Percentiles rank a stretch among this genome's conserved stretches.
Evolutionary conservation across 495 filamentous ascomycete species (phyloP).

Genomic region (Penicillium argentinense): DNA sequence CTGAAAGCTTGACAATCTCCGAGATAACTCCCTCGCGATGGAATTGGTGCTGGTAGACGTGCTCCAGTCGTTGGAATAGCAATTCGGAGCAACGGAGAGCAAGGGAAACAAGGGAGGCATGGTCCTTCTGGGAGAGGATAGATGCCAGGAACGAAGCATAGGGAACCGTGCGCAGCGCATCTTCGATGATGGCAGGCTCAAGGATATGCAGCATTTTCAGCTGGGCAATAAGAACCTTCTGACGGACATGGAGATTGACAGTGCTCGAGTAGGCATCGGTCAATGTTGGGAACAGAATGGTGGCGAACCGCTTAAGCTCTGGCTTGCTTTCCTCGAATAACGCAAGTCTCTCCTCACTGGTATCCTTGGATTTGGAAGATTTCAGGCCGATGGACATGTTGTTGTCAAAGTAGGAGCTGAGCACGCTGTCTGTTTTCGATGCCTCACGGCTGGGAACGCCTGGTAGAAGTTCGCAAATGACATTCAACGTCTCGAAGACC

Average conservation of each 20-base stretch:
- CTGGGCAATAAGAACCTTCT: slow-evolving; percentile 92
- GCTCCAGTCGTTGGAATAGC: slow-evolving; percentile 75
- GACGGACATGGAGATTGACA: slow-evolving; percentile 95
- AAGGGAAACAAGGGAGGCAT: slow-evolving; percentile 78
- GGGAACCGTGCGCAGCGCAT: slow-evolving; percentile 84
- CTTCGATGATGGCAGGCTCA: slow-evolving; percentile 77
- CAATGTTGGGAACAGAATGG: slow-evolving; percentile 93
- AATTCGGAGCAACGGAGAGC: slow-evolving; percentile 88
- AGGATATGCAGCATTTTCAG: slow-evolving; percentile 98
- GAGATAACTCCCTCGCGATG: slow-evolving; percentile 96
- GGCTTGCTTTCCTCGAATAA: slow-evolving; percentile 77
- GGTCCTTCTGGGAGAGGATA: slow-evolving; percentile 94
- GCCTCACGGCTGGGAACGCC: slow-evolving; percentile 35
- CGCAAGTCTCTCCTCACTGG: slow-evolving; percentile 75
- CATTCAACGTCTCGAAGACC: slow-evolving; percentile 94
- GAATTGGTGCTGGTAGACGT: slow-evolving; percentile 93
- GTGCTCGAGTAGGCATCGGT: slow-evolving; percentile 98
- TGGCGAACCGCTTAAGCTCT: slow-evolving; percentile 86
- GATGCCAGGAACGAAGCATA: slow-evolving; percentile 97
- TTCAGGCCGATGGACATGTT: slow-evolving; percentile 34
- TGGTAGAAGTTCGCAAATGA: slow-evolving; percentile 94
- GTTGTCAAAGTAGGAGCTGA: slow-evolving; percentile 47
- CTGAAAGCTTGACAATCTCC: slow-evolving; percentile 79
- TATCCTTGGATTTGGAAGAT: slow-evolving; percentile 51
- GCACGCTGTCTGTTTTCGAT: slow-evolving; percentile 51